Conservation (phyloP, 257 asterid genomes). For the Jacaranda copaia region DNA sequence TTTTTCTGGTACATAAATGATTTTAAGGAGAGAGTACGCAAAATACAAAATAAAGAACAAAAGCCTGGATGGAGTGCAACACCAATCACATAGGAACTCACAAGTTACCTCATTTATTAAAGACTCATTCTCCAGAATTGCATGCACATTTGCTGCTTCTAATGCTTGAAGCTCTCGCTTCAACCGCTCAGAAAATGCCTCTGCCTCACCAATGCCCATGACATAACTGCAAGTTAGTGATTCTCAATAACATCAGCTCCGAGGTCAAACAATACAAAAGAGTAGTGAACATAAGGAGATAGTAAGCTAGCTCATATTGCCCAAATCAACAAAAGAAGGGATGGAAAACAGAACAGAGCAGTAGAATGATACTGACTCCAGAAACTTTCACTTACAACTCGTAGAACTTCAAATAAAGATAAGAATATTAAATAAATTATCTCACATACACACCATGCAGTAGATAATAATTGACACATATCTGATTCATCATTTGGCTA, state of each 20-base stretch:
- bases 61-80: constrained; percentile 24
- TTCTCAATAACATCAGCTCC: constrained; percentile 28
- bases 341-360: constrained; percentile 27
- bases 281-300: not conserved
- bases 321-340: constrained; percentile 17
- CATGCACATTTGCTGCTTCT: constrained; percentile 99
- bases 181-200: constrained; percentile 97
- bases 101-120: constrained; percentile 78
- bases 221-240: constrained; percentile 72
- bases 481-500: constrained; percentile 1
- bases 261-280: constrained; percentile 29
- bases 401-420: not conserved
- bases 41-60: constrained; percentile 23
- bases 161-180: constrained; percentile 98
- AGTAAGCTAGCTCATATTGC: not conserved
- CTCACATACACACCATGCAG: not conserved
- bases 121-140: constrained; percentile 94
- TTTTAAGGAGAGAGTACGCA: not conserved
- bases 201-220: constrained; percentile 99
- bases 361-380: constrained; percentile 9
- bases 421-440: constrained; percentile 7
- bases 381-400: not conserved
- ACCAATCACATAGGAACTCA: constrained; percentile 29
- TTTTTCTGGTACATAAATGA: constrained; percentile 10
- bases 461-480: not conserved